Percentiles rank a stretch among this genome's conserved stretches.
phyloP scores from a whole-genome alignment of 2,329 filamentous ascomycete genomes.

The Trichoderma brevicompactum region DNA sequence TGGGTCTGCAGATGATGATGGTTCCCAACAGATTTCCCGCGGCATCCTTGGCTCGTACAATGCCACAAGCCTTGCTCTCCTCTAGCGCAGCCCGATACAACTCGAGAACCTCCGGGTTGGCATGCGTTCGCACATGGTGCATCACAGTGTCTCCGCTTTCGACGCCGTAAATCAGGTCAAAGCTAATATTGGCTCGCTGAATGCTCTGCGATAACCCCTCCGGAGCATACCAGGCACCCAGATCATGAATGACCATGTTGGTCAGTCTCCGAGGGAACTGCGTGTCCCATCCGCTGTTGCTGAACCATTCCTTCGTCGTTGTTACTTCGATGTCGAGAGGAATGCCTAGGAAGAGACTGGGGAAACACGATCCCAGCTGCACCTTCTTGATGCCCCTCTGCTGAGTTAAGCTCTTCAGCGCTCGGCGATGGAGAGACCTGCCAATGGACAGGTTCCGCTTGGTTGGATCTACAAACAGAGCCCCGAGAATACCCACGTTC shows the following conservation, averaged over 20 bases:
- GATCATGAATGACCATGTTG: constrained; percentile 74
- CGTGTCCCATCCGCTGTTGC: constrained; percentile 85
- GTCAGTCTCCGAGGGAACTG: constrained; percentile 60
- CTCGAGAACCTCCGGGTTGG: constrained; percentile 76
- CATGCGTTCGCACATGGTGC: constrained; percentile 72
- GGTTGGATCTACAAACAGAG: constrained; percentile 85
- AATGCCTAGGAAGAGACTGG: constrained; percentile 85
- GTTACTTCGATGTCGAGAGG: constrained; percentile 59
- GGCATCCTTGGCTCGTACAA: constrained; percentile 78
- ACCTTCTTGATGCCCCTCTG: constrained; percentile 75
- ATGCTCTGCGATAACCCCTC: constrained; percentile 77
- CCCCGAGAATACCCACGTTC: constrained; percentile 74
- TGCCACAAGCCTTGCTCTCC: constrained; percentile 73
- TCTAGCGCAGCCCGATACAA: constrained; percentile 77
- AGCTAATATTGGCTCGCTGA: constrained; percentile 73
- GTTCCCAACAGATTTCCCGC: constrained; percentile 73
- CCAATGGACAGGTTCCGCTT: constrained; percentile 90
- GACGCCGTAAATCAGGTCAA: constrained; percentile 81
- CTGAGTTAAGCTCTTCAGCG: constrained; percentile 73
- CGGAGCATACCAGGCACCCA: constrained; percentile 74
- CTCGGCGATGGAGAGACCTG: constrained; percentile 83
- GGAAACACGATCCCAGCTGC: constrained; percentile 79
- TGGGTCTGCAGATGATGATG: constrained; percentile 76
- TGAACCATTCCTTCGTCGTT: constrained; percentile 75
- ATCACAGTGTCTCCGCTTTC: constrained; percentile 76